These are phyloP conservation scores for Rhododendron ovatum DNA, from an alignment of 148 eudicot genomes.

Conservation along the genomic window DNA sequence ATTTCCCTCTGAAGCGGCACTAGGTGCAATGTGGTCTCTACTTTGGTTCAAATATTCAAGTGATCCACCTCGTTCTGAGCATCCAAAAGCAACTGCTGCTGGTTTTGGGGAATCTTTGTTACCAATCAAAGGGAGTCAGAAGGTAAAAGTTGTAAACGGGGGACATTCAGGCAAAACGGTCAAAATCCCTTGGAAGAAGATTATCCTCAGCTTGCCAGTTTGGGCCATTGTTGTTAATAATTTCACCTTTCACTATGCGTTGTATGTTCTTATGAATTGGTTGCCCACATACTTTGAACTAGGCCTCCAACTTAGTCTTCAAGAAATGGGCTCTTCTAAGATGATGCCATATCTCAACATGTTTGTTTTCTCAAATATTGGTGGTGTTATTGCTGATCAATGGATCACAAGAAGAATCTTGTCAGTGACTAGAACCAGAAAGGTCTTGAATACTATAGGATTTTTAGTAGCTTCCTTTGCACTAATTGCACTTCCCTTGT, in stretches of 20 bases:
- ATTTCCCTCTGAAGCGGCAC: slow-evolving; percentile 71
- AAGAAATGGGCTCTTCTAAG: slow-evolving; percentile 82
- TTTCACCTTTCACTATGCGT: slow-evolving; percentile 87
- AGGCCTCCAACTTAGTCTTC: slow-evolving; percentile 84
- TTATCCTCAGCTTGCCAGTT: slow-evolving; percentile 66
- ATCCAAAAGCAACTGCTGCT: slow-evolving; percentile 86
- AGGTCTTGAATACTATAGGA: slow-evolving; percentile 75
- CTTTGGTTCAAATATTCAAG: slow-evolving; percentile 79
- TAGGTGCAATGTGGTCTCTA: slow-evolving; percentile 78
- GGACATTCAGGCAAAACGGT: slow-evolving; percentile 26
- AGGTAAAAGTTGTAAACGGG: slow-evolving; percentile 50
- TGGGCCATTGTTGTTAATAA: slow-evolving; percentile 97
- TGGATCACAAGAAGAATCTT: slow-evolving; percentile 60
- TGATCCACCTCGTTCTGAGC: slow-evolving; percentile 39
- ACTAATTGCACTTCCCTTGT: slow-evolving; percentile 58
- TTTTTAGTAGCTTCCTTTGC: slow-evolving; percentile 77
- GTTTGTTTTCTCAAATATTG: slow-evolving; percentile 27
- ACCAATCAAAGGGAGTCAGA: slow-evolving; percentile 56
- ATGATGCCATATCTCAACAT: slow-evolving; percentile 28
- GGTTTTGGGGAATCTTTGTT: slow-evolving; percentile 80
- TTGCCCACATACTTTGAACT: slow-evolving; percentile 87
- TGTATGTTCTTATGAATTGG: slow-evolving; percentile 96
- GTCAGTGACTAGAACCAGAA: slow-evolving; percentile 71
- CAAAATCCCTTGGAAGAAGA: slow-evolving; percentile 80
- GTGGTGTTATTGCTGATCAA: slow-evolving; percentile 79